These are phyloP conservation scores for Pistacia atlantica DNA, from an alignment of 345 rosid genomes.

Conservation along the genomic window DNA sequence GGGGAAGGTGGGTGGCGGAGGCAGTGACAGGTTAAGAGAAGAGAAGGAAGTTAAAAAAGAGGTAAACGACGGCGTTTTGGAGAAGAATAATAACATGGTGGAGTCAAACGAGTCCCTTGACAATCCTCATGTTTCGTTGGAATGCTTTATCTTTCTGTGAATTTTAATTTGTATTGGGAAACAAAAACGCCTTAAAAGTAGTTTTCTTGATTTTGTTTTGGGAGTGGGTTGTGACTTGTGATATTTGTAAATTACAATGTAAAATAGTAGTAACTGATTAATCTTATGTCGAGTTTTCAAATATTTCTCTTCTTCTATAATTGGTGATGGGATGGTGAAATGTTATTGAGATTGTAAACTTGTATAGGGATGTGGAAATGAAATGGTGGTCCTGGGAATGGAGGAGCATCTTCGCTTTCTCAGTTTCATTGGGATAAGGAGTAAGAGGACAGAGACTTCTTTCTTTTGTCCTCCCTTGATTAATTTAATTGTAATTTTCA, in stretches of 20 bases:
- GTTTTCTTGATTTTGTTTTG: background rate
- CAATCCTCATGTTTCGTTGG: conserved; percentile 69
- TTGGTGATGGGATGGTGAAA: too few relatives aligned
- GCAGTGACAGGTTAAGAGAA: background rate
- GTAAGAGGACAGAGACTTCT: background rate
- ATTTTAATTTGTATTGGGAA: conserved; percentile 12
- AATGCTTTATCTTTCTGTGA: conserved; percentile 81
- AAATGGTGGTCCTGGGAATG: conserved; percentile 10
- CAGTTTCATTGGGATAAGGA: background rate
- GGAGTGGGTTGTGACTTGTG: background rate
- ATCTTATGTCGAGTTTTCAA: background rate
- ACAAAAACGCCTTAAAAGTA: background rate
- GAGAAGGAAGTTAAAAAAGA: conserved; percentile 24
- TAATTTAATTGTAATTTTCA: too few relatives aligned
- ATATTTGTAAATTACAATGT: conserved; percentile 17
- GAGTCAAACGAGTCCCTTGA: conserved; percentile 42
- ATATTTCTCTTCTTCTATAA: too few relatives aligned
- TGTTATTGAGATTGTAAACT: background rate
- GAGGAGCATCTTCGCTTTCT: background rate
- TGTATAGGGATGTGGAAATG: background rate
- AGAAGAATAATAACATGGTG: conserved; percentile 20
- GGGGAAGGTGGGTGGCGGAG: conserved; percentile 27
- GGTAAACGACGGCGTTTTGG: conserved; percentile 26
- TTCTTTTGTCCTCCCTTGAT: background rate
- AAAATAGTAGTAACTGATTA: background rate